Conservation (phyloP, 192 early-diverging fungal genomes). For the Coemansia brasiliensis region DNA sequence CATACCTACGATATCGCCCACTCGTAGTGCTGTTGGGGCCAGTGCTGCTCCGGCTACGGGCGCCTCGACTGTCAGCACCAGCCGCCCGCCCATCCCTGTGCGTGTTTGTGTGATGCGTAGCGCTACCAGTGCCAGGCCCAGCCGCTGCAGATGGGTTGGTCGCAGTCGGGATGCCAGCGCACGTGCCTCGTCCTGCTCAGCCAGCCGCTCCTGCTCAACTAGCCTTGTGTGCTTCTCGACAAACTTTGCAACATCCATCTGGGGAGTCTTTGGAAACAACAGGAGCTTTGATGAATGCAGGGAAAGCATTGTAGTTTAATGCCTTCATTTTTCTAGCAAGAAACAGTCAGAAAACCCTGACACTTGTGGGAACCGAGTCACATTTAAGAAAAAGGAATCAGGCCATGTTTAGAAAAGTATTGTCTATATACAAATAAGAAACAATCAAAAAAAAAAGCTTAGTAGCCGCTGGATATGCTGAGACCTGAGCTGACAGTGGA, state of each 20-base stretch:
- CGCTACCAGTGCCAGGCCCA: constrained; percentile 63
- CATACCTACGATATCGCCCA: constrained; percentile 73
- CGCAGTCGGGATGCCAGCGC: constrained; percentile 43
- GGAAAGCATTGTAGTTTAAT: no score
- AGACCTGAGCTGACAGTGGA: constrained; percentile 50
- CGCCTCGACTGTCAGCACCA: constrained; percentile 66
- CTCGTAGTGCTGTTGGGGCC: constrained; percentile 61
- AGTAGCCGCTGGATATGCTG: constrained; percentile 45
- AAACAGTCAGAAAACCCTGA: no score
- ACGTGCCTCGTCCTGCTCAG: constrained; percentile 42
- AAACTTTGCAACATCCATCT: constrained; percentile 7
- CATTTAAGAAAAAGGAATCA: no score
- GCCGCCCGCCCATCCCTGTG: constrained; percentile 70
- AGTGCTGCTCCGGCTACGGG: constrained; percentile 57
- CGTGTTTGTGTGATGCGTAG: constrained; percentile 62
- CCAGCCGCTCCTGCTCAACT: constrained; percentile 58
- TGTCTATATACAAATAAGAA: constrained; percentile 1
- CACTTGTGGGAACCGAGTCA: no score
- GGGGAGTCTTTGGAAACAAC: no score
- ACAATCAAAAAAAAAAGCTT: not conserved
- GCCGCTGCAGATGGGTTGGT: constrained; percentile 64
- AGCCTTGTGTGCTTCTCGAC: constrained; percentile 50
- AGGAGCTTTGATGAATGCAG: no score
- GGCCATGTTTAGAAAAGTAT: no score
- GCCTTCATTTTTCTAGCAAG: no score